These are phyloP conservation scores for Lepiota subincarnata DNA, from an alignment of 768 basidiomycete species.

Conservation along the genomic window DNA sequence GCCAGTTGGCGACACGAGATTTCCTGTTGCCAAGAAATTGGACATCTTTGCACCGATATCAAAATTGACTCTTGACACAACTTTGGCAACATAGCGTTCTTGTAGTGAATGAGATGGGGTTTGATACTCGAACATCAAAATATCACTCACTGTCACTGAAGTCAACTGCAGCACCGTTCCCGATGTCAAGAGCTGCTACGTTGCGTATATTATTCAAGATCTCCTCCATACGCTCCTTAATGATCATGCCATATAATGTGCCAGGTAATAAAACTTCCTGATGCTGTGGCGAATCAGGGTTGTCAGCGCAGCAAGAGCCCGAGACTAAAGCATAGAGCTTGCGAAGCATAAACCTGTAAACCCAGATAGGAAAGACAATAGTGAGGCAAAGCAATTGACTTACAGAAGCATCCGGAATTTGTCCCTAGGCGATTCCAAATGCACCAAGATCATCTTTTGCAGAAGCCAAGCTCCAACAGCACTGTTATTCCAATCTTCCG, in stretches of 20 bases:
- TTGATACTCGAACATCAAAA: conserved; percentile 1
- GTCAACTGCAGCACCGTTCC: conserved; percentile 76
- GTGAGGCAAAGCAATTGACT: conserved; percentile 27
- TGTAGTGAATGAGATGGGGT: background rate
- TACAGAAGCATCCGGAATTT: conserved; percentile 95
- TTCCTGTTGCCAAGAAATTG: conserved; percentile 97
- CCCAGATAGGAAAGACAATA: conserved; percentile 6
- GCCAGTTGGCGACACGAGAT: conserved; percentile 90
- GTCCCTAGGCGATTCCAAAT: conserved; percentile 81
- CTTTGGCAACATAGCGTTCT: conserved; percentile 82
- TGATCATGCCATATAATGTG: conserved; percentile 90
- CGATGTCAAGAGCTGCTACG: conserved; percentile 69
- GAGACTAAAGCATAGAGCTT: conserved; percentile 93
- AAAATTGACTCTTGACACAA: conserved; percentile 75
- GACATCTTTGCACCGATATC: conserved; percentile 88
- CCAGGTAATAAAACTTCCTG: conserved; percentile 97
- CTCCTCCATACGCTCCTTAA: conserved; percentile 96
- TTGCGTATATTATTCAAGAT: conserved; percentile 68
- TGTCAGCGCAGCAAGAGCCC: conserved; percentile 86
- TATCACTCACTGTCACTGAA: conserved; percentile 75
- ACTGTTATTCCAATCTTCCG: conserved; percentile 89
- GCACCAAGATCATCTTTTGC: conserved; percentile 84
- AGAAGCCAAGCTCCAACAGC: conserved; percentile 80
- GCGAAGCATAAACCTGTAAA: conserved; percentile 87
- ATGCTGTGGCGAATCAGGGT: conserved; percentile 98